A percentile compares a stretch with the other conserved stretches of the same genome.
Conservation (phyloP, 192 early-diverging fungal species). For the Cladochytrium replicatum region DNA sequence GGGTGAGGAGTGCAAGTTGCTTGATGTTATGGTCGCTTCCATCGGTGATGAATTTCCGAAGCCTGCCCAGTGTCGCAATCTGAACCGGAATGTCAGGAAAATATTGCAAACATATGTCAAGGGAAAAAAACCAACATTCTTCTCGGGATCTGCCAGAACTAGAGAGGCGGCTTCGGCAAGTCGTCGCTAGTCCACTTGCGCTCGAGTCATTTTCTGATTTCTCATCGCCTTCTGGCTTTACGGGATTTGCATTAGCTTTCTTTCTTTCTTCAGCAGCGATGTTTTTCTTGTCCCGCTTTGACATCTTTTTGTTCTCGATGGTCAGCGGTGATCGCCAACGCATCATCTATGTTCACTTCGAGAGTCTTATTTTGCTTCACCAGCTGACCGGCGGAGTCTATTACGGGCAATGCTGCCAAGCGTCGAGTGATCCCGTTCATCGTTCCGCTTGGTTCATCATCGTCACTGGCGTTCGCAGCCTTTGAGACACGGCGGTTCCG, state of each 20-base stretch:
- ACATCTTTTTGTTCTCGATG: too few relatives aligned
- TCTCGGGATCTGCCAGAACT: conserved; percentile 77
- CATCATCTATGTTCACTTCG: conserved; percentile 19
- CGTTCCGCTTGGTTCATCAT: too few relatives aligned
- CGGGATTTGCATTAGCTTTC: conserved; percentile 6
- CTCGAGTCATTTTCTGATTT: conserved; percentile 9
- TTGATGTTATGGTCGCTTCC: conserved; percentile 55
- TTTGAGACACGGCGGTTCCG: too few relatives aligned
- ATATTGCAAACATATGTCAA: conserved; percentile 4
- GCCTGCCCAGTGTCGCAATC: conserved; percentile 52
- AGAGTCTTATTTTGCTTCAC: too few relatives aligned
- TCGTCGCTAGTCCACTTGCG: conserved; percentile 46
- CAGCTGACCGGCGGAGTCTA: too few relatives aligned
- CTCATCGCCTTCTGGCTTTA: not conserved
- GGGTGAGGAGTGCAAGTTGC: conserved; percentile 72
- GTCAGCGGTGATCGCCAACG: too few relatives aligned
- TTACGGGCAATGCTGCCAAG: too few relatives aligned
- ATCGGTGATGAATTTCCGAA: conserved; percentile 56
- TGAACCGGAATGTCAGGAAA: conserved; percentile 14
- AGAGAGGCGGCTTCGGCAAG: conserved; percentile 69
- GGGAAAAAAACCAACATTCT: conserved; percentile 32
- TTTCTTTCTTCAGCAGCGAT: conserved; percentile 2
- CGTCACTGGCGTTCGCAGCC: too few relatives aligned
- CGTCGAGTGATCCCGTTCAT: too few relatives aligned
- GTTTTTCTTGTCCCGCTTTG: too few relatives aligned